These are phyloP conservation scores for Allantophomopsis cytisporea DNA, from an alignment of 2,329 filamentous ascomycete species.

Conservation along the genomic window DNA sequence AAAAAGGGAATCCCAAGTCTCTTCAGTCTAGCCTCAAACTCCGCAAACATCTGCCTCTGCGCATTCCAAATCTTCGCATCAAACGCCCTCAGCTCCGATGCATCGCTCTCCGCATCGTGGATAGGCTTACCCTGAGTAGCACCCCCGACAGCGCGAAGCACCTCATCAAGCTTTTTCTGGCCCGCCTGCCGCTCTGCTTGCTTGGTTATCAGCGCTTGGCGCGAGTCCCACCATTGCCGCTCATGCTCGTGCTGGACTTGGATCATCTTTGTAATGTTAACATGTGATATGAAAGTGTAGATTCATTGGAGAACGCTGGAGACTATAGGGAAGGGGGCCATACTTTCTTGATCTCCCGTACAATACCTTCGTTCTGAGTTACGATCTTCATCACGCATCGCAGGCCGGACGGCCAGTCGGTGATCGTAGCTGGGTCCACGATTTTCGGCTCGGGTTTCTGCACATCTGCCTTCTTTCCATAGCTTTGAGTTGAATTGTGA, in stretches of 20 bases:
- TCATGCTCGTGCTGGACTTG: conserved; percentile 49
- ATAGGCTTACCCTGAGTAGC: conserved; percentile 13
- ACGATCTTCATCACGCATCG: conserved; percentile 34
- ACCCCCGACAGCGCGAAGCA: conserved; percentile 34
- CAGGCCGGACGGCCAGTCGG: conserved; percentile 34
- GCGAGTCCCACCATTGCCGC: conserved; percentile 41
- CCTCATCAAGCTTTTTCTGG: conserved; percentile 36
- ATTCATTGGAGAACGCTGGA: no score
- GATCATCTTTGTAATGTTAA: conserved; percentile 32
- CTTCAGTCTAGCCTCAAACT: conserved; percentile 39
- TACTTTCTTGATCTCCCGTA: conserved; percentile 26
- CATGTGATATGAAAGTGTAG: conserved; percentile 1
- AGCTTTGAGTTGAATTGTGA: conserved; percentile 1
- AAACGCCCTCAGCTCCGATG: conserved; percentile 40
- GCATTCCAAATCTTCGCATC: conserved; percentile 50
- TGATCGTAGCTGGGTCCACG: conserved; percentile 30
- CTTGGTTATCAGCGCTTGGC: conserved; percentile 33
- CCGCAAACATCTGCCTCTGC: conserved; percentile 41
- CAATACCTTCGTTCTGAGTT: conserved; percentile 26
- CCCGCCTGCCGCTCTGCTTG: conserved; percentile 35
- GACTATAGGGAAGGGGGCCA: background rate
- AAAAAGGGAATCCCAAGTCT: conserved; percentile 48
- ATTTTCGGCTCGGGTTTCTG: conserved; percentile 5
- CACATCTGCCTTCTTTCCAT: conserved; percentile 2
- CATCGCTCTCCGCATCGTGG: conserved; percentile 18